Evolutionary conservation across 2,329 filamentous ascomycete species (phyloP).

Genomic region (Aspergillus quadricinctus): DNA sequence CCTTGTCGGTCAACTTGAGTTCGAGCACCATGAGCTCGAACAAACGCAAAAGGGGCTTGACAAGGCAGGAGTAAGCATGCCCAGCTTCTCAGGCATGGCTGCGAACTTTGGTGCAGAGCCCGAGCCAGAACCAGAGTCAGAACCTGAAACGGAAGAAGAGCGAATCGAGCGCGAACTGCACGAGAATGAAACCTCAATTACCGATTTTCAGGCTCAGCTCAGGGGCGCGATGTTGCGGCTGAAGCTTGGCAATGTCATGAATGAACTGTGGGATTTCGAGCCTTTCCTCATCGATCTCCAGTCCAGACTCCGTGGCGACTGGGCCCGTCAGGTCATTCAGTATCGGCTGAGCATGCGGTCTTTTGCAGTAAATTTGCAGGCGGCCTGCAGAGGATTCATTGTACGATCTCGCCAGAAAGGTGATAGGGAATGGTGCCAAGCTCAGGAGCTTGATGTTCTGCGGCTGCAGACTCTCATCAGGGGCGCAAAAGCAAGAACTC

Average conservation of each 20-base stretch:
- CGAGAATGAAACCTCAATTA: constrained; percentile 67
- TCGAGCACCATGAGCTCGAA: constrained; percentile 95
- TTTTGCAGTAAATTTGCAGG: constrained; percentile 78
- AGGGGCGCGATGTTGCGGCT: constrained; percentile 76
- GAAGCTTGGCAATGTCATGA: constrained; percentile 76
- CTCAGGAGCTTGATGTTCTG: constrained; percentile 66
- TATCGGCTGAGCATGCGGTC: constrained; percentile 79
- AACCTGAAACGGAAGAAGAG: constrained; percentile 85
- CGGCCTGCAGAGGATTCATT: constrained; percentile 70
- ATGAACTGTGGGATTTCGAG: constrained; percentile 83
- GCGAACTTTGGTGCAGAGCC: constrained; percentile 89
- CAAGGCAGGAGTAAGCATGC: constrained; percentile 92
- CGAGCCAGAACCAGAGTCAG: constrained; percentile 67
- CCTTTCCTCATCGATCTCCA: constrained; percentile 75
- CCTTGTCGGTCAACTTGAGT: constrained; percentile 90
- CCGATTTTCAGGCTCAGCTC: constrained; percentile 82
- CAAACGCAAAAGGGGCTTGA: constrained; percentile 96
- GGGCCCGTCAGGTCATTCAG: constrained; percentile 73
- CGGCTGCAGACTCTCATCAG: constrained; percentile 78
- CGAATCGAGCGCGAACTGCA: constrained; percentile 74
- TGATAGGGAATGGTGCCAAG: constrained; percentile 68
- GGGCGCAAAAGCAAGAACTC: constrained; percentile 43
- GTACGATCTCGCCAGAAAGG: constrained; percentile 60
- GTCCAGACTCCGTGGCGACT: constrained; percentile 80
- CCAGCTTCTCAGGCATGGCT: constrained; percentile 95